Evolutionary conservation across 495 filamentous ascomycete species (phyloP).

Genomic region (Penicillium paxilli): DNA sequence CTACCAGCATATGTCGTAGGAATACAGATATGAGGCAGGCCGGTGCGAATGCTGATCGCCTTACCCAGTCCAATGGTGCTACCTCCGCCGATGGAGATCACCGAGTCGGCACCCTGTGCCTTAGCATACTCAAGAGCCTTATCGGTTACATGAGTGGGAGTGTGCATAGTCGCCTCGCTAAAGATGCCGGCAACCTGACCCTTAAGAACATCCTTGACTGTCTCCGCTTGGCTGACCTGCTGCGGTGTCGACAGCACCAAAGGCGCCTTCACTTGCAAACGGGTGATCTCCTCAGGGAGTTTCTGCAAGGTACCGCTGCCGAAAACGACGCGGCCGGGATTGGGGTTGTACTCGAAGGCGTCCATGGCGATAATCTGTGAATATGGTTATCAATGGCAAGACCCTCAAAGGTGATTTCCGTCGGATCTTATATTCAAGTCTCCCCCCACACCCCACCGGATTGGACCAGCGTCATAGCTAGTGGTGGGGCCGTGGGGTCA

Average conservation of each 20-base stretch:
- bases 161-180: slow-evolving; percentile 67
- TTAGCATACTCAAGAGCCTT: slow-evolving; percentile 57
- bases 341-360: slow-evolving; percentile 61
- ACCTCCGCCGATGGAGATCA: slow-evolving; percentile 65
- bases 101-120: slow-evolving; percentile 47
- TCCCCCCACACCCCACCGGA: slow-evolving; percentile 35
- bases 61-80: slow-evolving; percentile 68
- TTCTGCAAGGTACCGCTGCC: slow-evolving; percentile 61
- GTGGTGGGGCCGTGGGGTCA: slow-evolving; percentile 31
- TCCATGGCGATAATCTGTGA: slow-evolving; percentile 47
- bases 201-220: slow-evolving; percentile 48
- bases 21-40: slow-evolving; percentile 63
- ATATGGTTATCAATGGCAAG: background rate
- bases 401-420: slow-evolving; percentile 9
- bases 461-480: slow-evolving; percentile 19
- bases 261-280: slow-evolving; percentile 54
- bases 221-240: slow-evolving; percentile 53
- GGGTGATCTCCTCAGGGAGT: slow-evolving; percentile 58
- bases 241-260: slow-evolving; percentile 60
- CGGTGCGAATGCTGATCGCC: slow-evolving; percentile 64
- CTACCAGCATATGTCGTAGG: slow-evolving; percentile 71
- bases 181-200: slow-evolving; percentile 58
- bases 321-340: slow-evolving; percentile 62
- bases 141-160: slow-evolving; percentile 61
- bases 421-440: slow-evolving; percentile 24